Conservation (phyloP, 306 rosid genomes). For the Castanopsis chinensis region DNA sequence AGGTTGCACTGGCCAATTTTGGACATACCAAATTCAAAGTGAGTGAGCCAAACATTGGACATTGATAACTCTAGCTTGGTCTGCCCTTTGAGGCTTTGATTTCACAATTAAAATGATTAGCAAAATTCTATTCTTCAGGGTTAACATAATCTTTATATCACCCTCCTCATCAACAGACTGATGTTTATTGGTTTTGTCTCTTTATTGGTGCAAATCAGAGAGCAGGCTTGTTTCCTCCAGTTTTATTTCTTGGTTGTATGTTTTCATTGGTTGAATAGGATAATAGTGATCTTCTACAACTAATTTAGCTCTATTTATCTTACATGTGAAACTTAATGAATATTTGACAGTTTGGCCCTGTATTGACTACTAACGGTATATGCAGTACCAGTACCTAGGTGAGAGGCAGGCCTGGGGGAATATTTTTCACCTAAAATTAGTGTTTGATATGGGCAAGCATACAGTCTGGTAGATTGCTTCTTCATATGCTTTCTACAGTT, state of each 20-base stretch:
- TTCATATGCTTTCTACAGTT: no score
- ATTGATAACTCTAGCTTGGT: neutral
- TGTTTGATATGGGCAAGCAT: no score
- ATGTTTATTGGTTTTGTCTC: no score
- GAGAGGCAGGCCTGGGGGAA: slow-evolving; percentile 94
- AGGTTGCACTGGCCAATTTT: neutral
- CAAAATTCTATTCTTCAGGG: neutral
- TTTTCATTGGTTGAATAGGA: neutral
- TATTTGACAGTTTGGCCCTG: neutral
- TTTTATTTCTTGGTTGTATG: neutral
- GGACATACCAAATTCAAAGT: neutral
- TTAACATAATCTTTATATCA: neutral
- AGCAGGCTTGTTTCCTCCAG: neutral
- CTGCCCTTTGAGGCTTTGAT: neutral
- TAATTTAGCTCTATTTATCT: neutral
- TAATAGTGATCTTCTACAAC: neutral
- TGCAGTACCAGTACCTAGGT: slow-evolving; percentile 66
- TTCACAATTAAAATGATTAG: neutral
- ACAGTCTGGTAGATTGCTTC: no score
- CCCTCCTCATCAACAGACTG: no score
- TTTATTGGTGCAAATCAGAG: no score
- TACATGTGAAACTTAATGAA: neutral
- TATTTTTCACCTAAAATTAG: slow-evolving; percentile 50
- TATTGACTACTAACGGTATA: slow-evolving; percentile 10
- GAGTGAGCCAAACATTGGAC: neutral